Conservation (phyloP, 2,329 filamentous ascomycete species). For the Colletotrichum lindemuthianum region DNA sequence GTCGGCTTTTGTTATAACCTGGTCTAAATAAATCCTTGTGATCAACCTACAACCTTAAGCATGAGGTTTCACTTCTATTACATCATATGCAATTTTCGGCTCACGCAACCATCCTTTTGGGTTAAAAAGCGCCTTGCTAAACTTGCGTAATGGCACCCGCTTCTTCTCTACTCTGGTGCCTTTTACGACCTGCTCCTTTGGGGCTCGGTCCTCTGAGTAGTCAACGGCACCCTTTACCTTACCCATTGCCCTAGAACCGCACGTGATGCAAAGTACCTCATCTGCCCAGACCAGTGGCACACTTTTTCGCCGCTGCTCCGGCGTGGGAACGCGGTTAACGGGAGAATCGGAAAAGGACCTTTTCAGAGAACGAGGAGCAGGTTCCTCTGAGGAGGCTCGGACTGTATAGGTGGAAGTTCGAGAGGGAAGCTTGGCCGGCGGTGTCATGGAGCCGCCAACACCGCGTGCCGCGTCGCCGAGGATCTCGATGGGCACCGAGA, state of each 20-base stretch:
- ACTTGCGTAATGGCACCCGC: not conserved
- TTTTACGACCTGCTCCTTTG: not conserved
- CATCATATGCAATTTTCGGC: no score
- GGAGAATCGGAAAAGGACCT: not conserved
- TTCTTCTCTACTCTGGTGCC: not conserved
- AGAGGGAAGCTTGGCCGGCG: no score
- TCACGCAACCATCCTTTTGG: no score
- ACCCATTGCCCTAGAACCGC: conserved; percentile 11
- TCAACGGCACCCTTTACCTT: not conserved
- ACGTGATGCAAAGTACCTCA: conserved; percentile 16
- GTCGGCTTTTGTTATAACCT: no score
- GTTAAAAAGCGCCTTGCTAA: not conserved
- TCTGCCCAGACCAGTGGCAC: not conserved
- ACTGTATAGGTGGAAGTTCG: no score
- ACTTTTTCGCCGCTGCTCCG: conserved; percentile 8
- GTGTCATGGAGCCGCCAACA: no score
- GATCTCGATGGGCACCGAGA: no score
- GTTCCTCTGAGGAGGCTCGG: not conserved
- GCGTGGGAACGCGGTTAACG: not conserved
- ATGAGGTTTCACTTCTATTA: no score
- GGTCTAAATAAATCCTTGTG: no score
- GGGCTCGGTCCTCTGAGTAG: not conserved
- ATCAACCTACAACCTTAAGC: no score
- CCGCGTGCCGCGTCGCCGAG: no score
- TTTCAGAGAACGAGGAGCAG: not conserved